These are phyloP conservation scores for Ogataea wickerhamii DNA, from an alignment of 805 yeast genomes.

Conservation along the genomic window DNA sequence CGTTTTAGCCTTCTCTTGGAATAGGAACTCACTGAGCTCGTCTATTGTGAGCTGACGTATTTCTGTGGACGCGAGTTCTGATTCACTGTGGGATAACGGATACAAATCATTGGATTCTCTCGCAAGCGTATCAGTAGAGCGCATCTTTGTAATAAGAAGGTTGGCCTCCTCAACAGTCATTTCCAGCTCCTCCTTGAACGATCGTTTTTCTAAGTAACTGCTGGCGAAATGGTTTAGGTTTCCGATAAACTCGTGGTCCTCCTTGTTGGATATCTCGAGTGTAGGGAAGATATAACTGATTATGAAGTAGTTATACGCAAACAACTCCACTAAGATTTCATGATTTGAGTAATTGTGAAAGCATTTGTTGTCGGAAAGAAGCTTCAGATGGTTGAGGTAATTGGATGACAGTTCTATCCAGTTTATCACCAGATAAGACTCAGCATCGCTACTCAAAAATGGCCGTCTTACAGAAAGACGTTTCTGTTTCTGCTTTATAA, in stretches of 20 bases:
- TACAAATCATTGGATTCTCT: slow-evolving; percentile 10
- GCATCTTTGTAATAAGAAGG: slow-evolving; percentile 2
- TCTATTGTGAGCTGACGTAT: slow-evolving; percentile 10
- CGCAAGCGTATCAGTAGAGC: neutral
- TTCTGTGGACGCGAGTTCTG: neutral
- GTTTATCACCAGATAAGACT: slow-evolving; percentile 9
- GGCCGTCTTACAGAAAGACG: slow-evolving; percentile 4
- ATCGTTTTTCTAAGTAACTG: slow-evolving; percentile 8
- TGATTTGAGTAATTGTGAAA: slow-evolving; percentile 16
- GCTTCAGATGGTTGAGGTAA: slow-evolving; percentile 19
- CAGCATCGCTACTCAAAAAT: slow-evolving; percentile 1
- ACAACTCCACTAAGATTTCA: slow-evolving; percentile 21
- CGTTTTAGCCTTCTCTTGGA: slow-evolving; percentile 9
- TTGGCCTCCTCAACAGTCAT: slow-evolving; percentile 16
- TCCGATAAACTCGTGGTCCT: slow-evolving; percentile 17
- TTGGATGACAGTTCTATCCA: slow-evolving; percentile 26
- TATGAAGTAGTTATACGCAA: slow-evolving; percentile 19
- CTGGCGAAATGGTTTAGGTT: slow-evolving; percentile 11
- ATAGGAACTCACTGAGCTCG: slow-evolving; percentile 12
- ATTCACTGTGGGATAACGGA: slow-evolving; percentile 8
- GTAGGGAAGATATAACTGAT: slow-evolving; percentile 15
- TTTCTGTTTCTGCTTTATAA: slow-evolving; percentile 8
- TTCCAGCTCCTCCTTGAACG: slow-evolving; percentile 14
- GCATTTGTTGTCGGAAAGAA: slow-evolving; percentile 9
- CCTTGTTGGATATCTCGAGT: slow-evolving; percentile 9